Conservation (phyloP, 2,329 filamentous ascomycete species). For the Pseudonectria buxi region DNA sequence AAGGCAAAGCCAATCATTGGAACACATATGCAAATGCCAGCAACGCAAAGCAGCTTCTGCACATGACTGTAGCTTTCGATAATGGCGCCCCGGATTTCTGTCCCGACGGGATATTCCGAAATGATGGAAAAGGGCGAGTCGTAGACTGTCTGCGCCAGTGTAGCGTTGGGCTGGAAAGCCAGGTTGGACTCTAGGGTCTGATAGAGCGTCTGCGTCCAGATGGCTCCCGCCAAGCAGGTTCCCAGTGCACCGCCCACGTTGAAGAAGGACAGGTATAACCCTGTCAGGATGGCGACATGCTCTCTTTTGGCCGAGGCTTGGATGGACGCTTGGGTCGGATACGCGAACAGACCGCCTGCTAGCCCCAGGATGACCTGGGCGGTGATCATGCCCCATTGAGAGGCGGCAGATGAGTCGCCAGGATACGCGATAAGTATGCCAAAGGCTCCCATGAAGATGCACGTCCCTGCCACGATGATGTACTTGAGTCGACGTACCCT, state of each 20-base stretch:
- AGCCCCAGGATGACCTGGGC: constrained; percentile 51
- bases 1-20: constrained; percentile 41
- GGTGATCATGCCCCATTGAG: constrained; percentile 45
- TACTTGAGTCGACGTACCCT: constrained; percentile 47
- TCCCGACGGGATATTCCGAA: constrained; percentile 33
- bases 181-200: constrained; percentile 25
- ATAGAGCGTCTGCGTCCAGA: constrained; percentile 36
- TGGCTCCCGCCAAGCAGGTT: constrained; percentile 33
- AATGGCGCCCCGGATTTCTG: constrained; percentile 36
- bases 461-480: constrained; percentile 51
- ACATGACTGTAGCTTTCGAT: constrained; percentile 39
- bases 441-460: constrained; percentile 50
- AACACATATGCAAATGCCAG: constrained; percentile 39
- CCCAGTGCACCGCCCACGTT: constrained; percentile 36
- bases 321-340: constrained; percentile 34
- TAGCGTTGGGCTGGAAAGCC: constrained; percentile 27
- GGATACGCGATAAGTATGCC: constrained; percentile 49
- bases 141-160: constrained; percentile 31
- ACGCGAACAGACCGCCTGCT: constrained; percentile 50
- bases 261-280: constrained; percentile 34
- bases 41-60: constrained; percentile 38
- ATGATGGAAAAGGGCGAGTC: constrained; percentile 30
- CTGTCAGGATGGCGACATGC: constrained; percentile 33
- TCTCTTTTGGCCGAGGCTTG: constrained; percentile 32
- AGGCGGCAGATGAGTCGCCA: constrained; percentile 35